Evolutionary conservation across 164 flowering plant genomes (phyloP), one percentile per base, ranked within the genome.

Genomic region (Magnolia officinalis): DNA sequence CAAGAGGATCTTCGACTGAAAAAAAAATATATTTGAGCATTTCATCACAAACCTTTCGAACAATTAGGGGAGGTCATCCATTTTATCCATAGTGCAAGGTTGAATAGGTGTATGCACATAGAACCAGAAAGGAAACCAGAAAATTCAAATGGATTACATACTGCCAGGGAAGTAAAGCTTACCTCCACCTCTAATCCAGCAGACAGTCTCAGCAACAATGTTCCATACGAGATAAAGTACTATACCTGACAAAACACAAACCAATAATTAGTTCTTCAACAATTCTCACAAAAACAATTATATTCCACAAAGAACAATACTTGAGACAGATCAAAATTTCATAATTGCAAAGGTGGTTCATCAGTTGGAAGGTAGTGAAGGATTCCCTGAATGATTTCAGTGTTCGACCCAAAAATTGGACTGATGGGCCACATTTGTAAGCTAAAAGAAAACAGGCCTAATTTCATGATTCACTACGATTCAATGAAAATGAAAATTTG

Each of bases 121-220:
- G 23, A n/a, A 23, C 45, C 4, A 29, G 18, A 29, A 29, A 11
- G 13, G 8, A 67, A 29, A 24, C 50, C n/a, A 68, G 31, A 26
- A 68, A 16, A 29, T 26, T 19, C 61, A 55, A 55, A 55, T 55
- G 4, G 50, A 68, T 31, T 14, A 2, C 23, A 26, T 68, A 29
- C 21, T 26, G n/a, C 19, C 16, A 52, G 63, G 63, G 59, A 67
- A 65, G 23, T 73, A 29, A 72, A 72, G 31, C 87, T 84, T 82
- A 94, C 98, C 99, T 71, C 96, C 99, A 18, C 95, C 96, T 84
- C 79, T 88, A 70, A 91, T 85, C 99, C 99, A 96, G 81, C 91
- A 88, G 51, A 92, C 91, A 64, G 79, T 88, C 78, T 90, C 86
- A 18, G 99, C 97, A 85, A 92, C 67, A 50, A 91, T 81, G 83